Percentiles rank a stretch among this genome's conserved stretches.
Evolutionary conservation across 1,284 basidiomycete genomes (phyloP).

Genomic region (Puccinia horiana): DNA sequence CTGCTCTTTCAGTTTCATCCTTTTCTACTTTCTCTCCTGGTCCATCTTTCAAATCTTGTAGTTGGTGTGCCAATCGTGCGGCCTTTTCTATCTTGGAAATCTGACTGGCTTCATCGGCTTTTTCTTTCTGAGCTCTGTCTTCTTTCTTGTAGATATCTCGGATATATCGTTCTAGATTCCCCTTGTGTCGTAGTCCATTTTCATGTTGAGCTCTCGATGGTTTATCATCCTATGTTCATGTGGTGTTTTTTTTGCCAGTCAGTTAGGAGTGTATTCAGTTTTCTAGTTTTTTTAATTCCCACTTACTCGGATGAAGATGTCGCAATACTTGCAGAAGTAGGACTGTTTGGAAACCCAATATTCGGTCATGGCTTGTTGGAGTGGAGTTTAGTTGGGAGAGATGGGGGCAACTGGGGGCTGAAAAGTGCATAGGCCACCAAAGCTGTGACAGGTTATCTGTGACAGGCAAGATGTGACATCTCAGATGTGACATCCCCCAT

Average conservation of each 20-base stretch:
- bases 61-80: constrained; percentile 57
- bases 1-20: constrained; percentile 68
- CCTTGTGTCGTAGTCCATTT: constrained; percentile 87
- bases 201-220: constrained; percentile 87
- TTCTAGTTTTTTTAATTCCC: constrained; percentile 61
- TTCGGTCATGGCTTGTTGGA: constrained; percentile 58
- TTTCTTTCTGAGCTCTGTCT: constrained; percentile 80
- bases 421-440: too few species aligned
- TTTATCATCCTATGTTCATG: constrained; percentile 52
- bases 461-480: background rate
- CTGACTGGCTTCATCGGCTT: constrained; percentile 79
- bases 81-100: constrained; percentile 75
- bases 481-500: background rate
- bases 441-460: too few species aligned
- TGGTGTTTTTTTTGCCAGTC: background rate
- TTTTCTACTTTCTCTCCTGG: constrained; percentile 67
- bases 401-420: background rate
- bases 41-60: constrained; percentile 55
- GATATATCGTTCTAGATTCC: constrained; percentile 88
- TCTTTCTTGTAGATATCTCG: constrained; percentile 89
- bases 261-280: background rate
- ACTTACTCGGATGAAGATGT: constrained; percentile 87
- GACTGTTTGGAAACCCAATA: constrained; percentile 63
- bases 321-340: constrained; percentile 74
- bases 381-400: constrained; percentile 60